These are phyloP conservation scores for Crotalaria pallida DNA, from an alignment of 306 rosid genomes.

Conservation along the genomic window DNA sequence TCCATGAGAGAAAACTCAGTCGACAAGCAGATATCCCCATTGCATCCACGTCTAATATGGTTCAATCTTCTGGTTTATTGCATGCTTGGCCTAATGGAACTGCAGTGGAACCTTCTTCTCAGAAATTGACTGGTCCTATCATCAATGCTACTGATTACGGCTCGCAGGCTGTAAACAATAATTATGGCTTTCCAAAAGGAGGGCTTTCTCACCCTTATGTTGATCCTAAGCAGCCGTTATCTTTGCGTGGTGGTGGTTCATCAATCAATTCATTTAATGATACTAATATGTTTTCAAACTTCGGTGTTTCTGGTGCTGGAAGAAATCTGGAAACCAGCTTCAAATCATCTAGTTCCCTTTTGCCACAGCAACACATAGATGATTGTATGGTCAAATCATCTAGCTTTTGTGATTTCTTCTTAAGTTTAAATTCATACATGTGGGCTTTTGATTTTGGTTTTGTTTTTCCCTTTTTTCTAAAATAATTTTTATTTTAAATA, in stretches of 20 bases:
- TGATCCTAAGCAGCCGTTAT: constrained; percentile 9
- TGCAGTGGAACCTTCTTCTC: neutral
- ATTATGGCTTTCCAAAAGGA: neutral
- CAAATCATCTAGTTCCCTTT: neutral
- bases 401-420: neutral
- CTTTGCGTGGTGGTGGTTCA: constrained; percentile 17
- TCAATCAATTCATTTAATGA: constrained; percentile 14
- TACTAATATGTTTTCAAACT: constrained; percentile 13
- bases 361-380: constrained; percentile 22
- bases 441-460: neutral
- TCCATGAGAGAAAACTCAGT: neutral
- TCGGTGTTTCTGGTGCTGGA: constrained; percentile 3
- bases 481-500: neutral
- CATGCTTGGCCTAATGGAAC: neutral
- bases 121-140: neutral
- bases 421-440: neutral
- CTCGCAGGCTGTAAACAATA: neutral
- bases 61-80: constrained; percentile 6
- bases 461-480: neutral
- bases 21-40: neutral
- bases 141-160: neutral
- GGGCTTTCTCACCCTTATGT: neutral
- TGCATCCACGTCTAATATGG: neutral
- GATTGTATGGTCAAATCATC: constrained; percentile 28
- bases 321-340: constrained; percentile 12